These are phyloP conservation scores for Yamadazyma ubonensis DNA, from an alignment of 805 yeast species.

Conservation along the genomic window DNA sequence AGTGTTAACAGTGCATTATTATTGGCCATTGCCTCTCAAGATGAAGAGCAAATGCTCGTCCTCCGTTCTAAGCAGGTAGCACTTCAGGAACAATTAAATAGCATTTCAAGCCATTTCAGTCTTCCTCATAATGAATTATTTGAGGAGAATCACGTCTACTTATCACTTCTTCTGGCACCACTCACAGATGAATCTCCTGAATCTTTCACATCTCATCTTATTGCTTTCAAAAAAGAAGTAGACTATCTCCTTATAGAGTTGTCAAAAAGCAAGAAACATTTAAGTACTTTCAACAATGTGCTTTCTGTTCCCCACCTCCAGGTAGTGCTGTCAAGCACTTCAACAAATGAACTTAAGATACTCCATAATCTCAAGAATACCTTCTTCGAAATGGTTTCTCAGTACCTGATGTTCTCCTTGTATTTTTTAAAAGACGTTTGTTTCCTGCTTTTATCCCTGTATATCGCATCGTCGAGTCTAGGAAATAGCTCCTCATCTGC, in stretches of 20 bases:
- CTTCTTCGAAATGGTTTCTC: not conserved
- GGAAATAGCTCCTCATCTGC: not conserved
- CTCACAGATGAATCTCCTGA: too few relatives aligned
- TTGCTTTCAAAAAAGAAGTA: not conserved
- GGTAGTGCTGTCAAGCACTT: too few relatives aligned
- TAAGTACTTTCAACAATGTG: not conserved
- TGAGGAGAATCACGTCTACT: not conserved
- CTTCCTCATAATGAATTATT: not conserved
- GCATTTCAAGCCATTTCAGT: not conserved
- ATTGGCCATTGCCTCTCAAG: not conserved
- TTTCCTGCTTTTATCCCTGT: conserved; percentile 1
- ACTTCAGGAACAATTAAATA: not conserved
- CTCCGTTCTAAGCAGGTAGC: not conserved
- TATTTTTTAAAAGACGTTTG: not conserved
- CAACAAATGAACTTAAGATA: too few relatives aligned
- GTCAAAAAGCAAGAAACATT: too few relatives aligned
- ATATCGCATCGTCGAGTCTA: not conserved
- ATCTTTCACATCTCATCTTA: too few relatives aligned
- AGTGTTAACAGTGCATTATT: conserved; percentile 1
- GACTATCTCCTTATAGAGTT: not conserved
- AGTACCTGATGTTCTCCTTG: not conserved
- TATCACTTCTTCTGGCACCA: not conserved
- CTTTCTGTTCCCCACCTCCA: not conserved
- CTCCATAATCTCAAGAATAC: too few relatives aligned
- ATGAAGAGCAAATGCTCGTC: not conserved